These are phyloP conservation scores for Penicillium simplicissimum DNA, from an alignment of 495 filamentous ascomycete species.

Conservation along the genomic window DNA sequence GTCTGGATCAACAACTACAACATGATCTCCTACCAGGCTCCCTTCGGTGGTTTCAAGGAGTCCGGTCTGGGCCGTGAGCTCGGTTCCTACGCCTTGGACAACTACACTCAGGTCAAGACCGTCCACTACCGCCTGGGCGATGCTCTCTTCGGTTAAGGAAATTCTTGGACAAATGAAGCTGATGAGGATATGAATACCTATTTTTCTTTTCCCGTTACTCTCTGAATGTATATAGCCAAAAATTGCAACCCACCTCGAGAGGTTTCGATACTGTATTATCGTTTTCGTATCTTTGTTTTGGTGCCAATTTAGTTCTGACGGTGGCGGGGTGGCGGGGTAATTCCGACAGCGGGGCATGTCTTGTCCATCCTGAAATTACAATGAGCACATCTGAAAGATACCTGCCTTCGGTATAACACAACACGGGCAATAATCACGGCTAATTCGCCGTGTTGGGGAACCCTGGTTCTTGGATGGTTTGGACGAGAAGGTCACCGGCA, in stretches of 20 bases:
- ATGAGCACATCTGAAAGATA: no score
- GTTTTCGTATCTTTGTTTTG: background rate
- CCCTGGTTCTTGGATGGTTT: background rate
- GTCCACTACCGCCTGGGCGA: constrained; percentile 64
- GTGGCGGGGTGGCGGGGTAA: background rate
- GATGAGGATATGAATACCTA: constrained; percentile 9
- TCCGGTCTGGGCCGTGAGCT: constrained; percentile 93
- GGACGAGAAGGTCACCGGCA: background rate
- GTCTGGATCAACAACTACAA: constrained; percentile 98
- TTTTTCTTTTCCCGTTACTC: background rate
- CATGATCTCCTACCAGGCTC: constrained; percentile 74
- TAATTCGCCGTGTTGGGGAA: background rate
- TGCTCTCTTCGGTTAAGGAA: constrained; percentile 55
- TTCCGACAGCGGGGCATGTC: background rate
- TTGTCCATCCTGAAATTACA: no score
- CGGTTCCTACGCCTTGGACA: constrained; percentile 86
- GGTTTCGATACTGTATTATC: constrained; percentile 1
- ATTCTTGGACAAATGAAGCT: background rate
- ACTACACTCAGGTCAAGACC: constrained; percentile 85
- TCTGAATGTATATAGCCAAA: constrained; percentile 16
- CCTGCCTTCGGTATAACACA: constrained; percentile 4
- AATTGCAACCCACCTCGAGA: constrained; percentile 8
- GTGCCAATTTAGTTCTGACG: background rate
- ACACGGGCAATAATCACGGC: constrained; percentile 4
- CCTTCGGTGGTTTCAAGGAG: constrained; percentile 94